A percentile compares a stretch with the other conserved stretches of the same genome.
These are phyloP conservation scores for Monilinia vaccinii-corymbosi DNA, from an alignment of 2,329 filamentous ascomycete species.

Conservation along the genomic window DNA sequence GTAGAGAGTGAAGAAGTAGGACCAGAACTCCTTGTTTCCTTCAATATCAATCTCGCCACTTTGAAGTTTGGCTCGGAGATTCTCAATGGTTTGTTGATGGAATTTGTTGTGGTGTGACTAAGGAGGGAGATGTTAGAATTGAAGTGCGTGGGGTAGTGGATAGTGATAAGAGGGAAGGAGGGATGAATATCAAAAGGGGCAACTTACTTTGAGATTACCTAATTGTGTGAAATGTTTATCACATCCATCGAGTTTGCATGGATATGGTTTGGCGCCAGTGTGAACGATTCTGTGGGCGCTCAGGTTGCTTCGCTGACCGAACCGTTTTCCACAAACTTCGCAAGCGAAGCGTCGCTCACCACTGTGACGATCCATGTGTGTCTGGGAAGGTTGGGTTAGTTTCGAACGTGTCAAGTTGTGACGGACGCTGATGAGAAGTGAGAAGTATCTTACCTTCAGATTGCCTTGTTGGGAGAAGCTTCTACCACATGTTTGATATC, in stretches of 20 bases:
- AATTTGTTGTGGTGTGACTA: conserved; percentile 46
- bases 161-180: no score
- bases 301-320: neutral
- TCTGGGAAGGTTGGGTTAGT: neutral
- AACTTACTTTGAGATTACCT: conserved; percentile 73
- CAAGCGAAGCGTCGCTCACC: neutral
- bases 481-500: neutral
- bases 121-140: neutral
- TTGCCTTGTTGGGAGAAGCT: neutral
- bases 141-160: neutral
- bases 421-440: neutral
- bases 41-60: conserved; percentile 56
- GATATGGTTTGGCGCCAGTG: conserved; percentile 9
- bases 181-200: no score
- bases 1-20: conserved; percentile 81
- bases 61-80: conserved; percentile 55
- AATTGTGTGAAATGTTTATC: conserved; percentile 77
- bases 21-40: conserved; percentile 65
- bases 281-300: conserved; percentile 13
- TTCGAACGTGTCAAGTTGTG: neutral
- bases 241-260: conserved; percentile 63
- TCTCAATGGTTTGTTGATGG: conserved; percentile 63
- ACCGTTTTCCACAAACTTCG: neutral
- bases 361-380: neutral
- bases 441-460: neutral